Base-by-base conservation (phyloP, 768 basidiomycete species). In the Suillus hirtellus region DNA sequence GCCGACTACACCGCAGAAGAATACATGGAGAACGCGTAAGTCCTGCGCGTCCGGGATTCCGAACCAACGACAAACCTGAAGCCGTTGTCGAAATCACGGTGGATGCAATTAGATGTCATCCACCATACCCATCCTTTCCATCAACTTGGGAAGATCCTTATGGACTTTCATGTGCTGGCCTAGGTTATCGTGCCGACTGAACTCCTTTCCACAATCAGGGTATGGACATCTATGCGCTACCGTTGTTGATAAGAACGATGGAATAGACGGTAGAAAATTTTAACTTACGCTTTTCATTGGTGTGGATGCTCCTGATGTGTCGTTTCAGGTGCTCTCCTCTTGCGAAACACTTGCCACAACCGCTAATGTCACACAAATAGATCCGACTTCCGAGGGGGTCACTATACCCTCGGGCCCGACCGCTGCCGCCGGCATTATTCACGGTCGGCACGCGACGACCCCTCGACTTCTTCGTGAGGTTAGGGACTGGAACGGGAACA, bases 321-420 rank as follows among this genome's bases (percentile, higher is more conserved):
- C 95, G 80, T 81, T 95, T 95, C 66, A 96, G 77, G 73, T 96
- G 95, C 76, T 96, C 95, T 24, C 90, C 89, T 37, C 95, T 82
- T 42, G 89, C 88, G 75, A 96, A 96, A 69, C 88, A 90, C 77
- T 95, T 95, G 49, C 89, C 90, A 73, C 95, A 96, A 6, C 88
- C 93, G 17, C 84, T 83, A 34, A 95, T 92, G 63, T 84, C 83
- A 79, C 93, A 95, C 55, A 85, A 79, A 73, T 92, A 92, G 68
- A 85, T 80, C 64, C 86, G 80, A 70, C 72, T 79, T 68, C 72
- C 76, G 68, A 74, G 72, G 71, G 69, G 76, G 75, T 73, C 79
- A 66, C 74, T 78, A 68, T 74, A 75, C 66, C 63, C 50, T 37
- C 44, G 59, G 56, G 43, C 31, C 38, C 75, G 72, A 27, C 67